These are phyloP conservation scores for Aspergillus sp. DNA, from an alignment of 2,329 filamentous ascomycete genomes.

Conservation along the genomic window DNA sequence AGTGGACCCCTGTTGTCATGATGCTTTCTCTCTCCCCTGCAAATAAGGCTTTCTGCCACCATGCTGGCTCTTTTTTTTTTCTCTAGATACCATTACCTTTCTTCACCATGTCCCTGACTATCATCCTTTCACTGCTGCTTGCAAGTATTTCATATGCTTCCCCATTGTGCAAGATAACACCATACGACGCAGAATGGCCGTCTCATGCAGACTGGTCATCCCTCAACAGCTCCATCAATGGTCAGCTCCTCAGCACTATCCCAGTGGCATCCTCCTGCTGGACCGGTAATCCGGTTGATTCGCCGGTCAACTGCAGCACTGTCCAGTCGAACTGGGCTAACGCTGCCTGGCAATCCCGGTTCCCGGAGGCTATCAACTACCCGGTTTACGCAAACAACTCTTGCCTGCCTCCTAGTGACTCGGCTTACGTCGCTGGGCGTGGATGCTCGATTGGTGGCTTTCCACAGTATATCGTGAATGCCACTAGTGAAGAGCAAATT, in stretches of 20 bases:
- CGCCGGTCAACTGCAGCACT: conserved; percentile 28
- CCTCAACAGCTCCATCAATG: conserved; percentile 28
- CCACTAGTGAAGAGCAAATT: conserved; percentile 34
- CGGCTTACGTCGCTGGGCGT: conserved; percentile 28
- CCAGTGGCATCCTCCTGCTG: conserved; percentile 40
- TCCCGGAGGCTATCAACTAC: conserved; percentile 38
- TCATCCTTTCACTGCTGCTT: no score
- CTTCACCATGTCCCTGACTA: no score
- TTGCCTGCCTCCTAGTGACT: conserved; percentile 33
- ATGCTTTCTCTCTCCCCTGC: no score
- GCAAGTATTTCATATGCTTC: no score
- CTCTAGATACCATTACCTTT: no score
- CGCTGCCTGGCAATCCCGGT: conserved; percentile 33
- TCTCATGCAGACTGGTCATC: conserved; percentile 25
- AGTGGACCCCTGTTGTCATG: no score
- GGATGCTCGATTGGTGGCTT: conserved; percentile 37
- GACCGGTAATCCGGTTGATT: conserved; percentile 32
- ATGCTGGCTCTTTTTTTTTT: no score
- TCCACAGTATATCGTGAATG: conserved; percentile 40
- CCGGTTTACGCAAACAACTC: conserved; percentile 39
- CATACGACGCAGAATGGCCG: conserved; percentile 26
- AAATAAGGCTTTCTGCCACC: no score
- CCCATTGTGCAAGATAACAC: conserved; percentile 23
- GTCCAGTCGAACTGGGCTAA: conserved; percentile 36
- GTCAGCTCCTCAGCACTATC: conserved; percentile 28